A percentile compares a stretch with the other conserved stretches of the same genome.
phyloP scores from a whole-genome alignment of 139 green algal species.

The Volvox reticuliferus region DNA sequence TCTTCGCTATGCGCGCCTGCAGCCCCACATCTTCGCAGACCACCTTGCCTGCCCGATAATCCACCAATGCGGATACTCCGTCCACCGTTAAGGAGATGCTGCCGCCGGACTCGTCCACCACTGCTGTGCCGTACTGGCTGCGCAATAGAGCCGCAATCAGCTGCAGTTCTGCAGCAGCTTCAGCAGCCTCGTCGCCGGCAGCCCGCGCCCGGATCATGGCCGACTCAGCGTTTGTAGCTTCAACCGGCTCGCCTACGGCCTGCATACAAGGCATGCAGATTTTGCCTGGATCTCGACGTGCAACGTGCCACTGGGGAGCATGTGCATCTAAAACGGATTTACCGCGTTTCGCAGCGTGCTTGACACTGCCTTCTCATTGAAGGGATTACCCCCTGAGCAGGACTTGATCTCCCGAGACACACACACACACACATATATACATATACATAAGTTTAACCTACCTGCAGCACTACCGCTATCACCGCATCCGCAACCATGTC shows the following conservation, averaged over 20 bases:
- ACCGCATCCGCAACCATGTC: constrained; percentile 97
- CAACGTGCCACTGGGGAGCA: too few species aligned
- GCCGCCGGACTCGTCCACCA: constrained; percentile 58
- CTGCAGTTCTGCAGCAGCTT: constrained; percentile 67
- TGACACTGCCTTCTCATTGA: too few species aligned
- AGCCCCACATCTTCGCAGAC: constrained; percentile 72
- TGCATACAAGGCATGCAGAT: constrained; percentile 22
- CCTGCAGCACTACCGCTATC: constrained; percentile 90
- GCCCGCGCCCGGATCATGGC: constrained; percentile 44
- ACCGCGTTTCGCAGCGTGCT: too few species aligned
- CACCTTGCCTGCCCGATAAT: constrained; percentile 70
- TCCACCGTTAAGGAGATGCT: constrained; percentile 58
- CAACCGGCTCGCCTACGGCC: constrained; percentile 66
- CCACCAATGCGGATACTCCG: constrained; percentile 59
- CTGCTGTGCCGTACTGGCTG: constrained; percentile 83
- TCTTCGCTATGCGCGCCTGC: constrained; percentile 68
- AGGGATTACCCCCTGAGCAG: too few species aligned
- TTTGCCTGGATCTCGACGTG: too few species aligned
- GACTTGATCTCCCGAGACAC: too few species aligned
- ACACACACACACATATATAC: too few species aligned
- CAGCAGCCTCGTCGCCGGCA: constrained; percentile 61
- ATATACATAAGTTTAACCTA: constrained; percentile 9
- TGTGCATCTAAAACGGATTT: too few species aligned
- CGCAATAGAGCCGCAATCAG: constrained; percentile 77
- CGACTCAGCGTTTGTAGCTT: constrained; percentile 63